These are phyloP conservation scores for Tieghemostelium lacteum DNA, from an alignment of 78 protist genomes.

Conservation along the genomic window DNA sequence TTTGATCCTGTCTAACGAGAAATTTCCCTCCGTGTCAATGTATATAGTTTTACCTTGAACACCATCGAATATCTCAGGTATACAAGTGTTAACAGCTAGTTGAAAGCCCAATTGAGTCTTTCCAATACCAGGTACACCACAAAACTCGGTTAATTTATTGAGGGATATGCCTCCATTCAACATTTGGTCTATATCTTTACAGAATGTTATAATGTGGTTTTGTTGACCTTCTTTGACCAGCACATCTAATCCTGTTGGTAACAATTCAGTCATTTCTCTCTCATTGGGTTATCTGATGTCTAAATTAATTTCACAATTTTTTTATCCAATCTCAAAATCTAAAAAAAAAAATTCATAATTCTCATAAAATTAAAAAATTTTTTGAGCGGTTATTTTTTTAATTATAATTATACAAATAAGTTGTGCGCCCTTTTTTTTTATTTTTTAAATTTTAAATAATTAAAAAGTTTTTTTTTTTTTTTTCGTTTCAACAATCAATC, in stretches of 20 bases:
- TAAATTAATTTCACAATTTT: too few species aligned
- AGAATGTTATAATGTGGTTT: constrained; percentile 71
- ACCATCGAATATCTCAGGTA: constrained; percentile 77
- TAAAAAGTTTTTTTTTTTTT: too few species aligned
- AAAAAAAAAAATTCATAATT: too few species aligned
- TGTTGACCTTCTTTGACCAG: constrained; percentile 2
- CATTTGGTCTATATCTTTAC: constrained; percentile 67
- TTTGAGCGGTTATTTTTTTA: too few species aligned
- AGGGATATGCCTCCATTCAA: constrained; percentile 75
- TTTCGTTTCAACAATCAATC: too few species aligned
- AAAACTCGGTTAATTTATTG: constrained; percentile 84
- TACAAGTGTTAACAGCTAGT: constrained; percentile 69
- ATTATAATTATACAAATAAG: too few species aligned
- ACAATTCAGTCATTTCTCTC: too few species aligned
- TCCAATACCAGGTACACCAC: constrained; percentile 90
- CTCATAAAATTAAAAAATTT: too few species aligned
- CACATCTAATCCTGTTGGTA: constrained; percentile 55
- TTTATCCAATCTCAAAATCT: too few species aligned
- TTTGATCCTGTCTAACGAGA: constrained; percentile 32
- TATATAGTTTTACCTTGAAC: constrained; percentile 82
- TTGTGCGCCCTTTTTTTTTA: too few species aligned
- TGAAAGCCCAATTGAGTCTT: constrained; percentile 90
- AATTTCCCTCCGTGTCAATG: constrained; percentile 91
- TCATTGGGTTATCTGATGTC: too few species aligned
- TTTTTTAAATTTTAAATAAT: too few species aligned